Percentiles rank a stretch among this genome's conserved stretches.
Conservation (phyloP, 306 rosid species). For the Acacia melanoxylon region DNA sequence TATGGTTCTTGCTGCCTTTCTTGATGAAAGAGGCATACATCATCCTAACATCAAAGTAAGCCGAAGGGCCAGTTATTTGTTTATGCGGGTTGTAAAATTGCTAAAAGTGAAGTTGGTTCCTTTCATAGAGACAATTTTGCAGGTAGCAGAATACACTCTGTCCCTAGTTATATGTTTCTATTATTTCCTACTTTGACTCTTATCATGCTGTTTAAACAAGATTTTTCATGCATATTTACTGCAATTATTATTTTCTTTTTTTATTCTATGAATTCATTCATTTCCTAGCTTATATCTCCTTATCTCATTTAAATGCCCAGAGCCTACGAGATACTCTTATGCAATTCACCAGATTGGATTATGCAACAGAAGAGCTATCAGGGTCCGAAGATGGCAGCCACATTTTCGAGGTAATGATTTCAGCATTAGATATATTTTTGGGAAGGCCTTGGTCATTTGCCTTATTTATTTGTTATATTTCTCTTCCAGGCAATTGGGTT, state of each 20-base stretch:
- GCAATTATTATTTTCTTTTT: not conserved
- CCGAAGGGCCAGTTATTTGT: conserved; percentile 90
- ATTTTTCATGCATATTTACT: conserved; percentile 8
- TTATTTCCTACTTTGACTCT: not conserved
- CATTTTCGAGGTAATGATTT: conserved; percentile 80
- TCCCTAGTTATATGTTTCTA: conserved; percentile 16
- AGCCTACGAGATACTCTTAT: conserved; percentile 77
- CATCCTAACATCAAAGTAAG: conserved; percentile 82
- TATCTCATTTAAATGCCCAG: conserved; percentile 40
- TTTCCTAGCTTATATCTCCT: not conserved
- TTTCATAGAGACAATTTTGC: conserved; percentile 84
- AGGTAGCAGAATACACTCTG: conserved; percentile 47
- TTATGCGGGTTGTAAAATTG: conserved; percentile 91
- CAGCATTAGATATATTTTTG: conserved; percentile 10
- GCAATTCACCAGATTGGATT: conserved; percentile 64
- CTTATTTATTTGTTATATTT: conserved; percentile 21
- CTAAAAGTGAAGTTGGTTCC: conserved; percentile 88
- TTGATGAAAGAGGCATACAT: conserved; percentile 96
- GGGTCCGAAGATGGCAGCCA: conserved; percentile 97
- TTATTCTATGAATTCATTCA: conserved; percentile 27
- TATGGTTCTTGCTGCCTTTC: conserved; percentile 82
- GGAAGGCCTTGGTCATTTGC: conserved; percentile 26
- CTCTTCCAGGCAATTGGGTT: conserved; percentile 88
- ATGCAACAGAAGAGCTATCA: conserved; percentile 54
- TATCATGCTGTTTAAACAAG: not conserved